Evolutionary conservation across 768 basidiomycete genomes (phyloP), one percentile per base, ranked within the genome.

Genomic region (Melanogaster broomeanus): DNA sequence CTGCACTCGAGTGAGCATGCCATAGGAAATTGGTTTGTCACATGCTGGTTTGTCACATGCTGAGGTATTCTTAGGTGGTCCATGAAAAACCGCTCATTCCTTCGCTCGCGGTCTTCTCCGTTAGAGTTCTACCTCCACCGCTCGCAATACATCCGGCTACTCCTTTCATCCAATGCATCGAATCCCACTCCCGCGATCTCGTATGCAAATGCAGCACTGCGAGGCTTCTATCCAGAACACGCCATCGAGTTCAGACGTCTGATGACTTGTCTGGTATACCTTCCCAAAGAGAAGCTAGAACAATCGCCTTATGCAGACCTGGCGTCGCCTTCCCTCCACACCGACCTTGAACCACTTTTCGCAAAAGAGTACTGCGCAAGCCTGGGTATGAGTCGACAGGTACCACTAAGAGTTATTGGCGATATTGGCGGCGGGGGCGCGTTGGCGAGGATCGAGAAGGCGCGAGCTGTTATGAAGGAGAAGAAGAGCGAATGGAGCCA

Each of bases 391-490:
- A 90, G 95, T 58, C 79, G 87, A 51, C 91, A 96, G 60, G 83
- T 90, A 12, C 91, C 94, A 1, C 76, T 99, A 39, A 79, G 85
- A 35, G 92, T 97, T 3, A 87, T 95, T 3, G 92, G 91, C 3
- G 94, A 96, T 60, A 87, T 98, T 45, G 97, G 96, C 2, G 92
- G 90, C 0, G 89, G 91, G 5, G 93, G 95, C 3, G 94, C 95
- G 0, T 70, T 98, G 50, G 87, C 89, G 6, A 83, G 88, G 62
- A 95, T 98, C 39, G 93, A 96, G 73, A 98, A 98, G 68, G 95
- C 93, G 6, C 80, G 91, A 54, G 88, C 87, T 55, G 90, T 98
- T 24, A 90, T 98, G 88, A 83, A 91, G 57, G 93, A 96, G 64
- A 79, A 87, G 59, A 89, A 92, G 76, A 93, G 90, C 59, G 92